A percentile compares a stretch with the other conserved stretches of the same genome.
Evolutionary conservation across 768 basidiomycete species (phyloP).

Genomic region (Pisolithus marmoratus): DNA sequence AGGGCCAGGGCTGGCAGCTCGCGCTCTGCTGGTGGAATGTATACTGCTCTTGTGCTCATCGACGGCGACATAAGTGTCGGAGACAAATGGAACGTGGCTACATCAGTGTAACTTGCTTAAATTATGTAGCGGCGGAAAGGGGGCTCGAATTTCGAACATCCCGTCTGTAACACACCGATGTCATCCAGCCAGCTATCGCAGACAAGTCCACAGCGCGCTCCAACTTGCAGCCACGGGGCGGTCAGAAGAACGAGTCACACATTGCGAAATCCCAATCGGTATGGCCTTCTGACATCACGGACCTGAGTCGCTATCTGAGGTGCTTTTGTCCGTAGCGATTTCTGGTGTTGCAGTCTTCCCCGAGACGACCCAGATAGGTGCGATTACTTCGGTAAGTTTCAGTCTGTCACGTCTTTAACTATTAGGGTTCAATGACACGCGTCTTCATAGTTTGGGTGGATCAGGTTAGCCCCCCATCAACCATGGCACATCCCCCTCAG

Average conservation of each 20-base stretch:
- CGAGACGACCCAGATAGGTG: constrained; percentile 3
- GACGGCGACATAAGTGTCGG: not conserved
- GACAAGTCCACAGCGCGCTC: not conserved
- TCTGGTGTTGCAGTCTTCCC: constrained; percentile 32
- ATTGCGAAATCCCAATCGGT: constrained; percentile 31
- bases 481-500: no score
- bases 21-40: constrained; percentile 44
- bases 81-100: not conserved
- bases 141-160: not conserved
- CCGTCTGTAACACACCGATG: not conserved
- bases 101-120: not conserved
- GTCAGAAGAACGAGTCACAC: constrained; percentile 26
- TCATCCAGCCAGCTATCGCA: constrained; percentile 4
- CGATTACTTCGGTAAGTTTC: constrained; percentile 33
- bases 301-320: not conserved
- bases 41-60: constrained; percentile 44
- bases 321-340: constrained; percentile 21
- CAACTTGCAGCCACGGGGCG: constrained; percentile 28
- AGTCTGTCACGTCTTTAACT: not conserved
- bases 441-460: constrained; percentile 28
- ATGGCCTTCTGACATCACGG: constrained; percentile 4
- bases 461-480: constrained; percentile 4
- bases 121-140: not conserved
- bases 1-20: constrained; percentile 55
- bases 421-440: constrained; percentile 1